phyloP scores from a whole-genome alignment of 345 rosid species.

The Acer saccharum region DNA sequence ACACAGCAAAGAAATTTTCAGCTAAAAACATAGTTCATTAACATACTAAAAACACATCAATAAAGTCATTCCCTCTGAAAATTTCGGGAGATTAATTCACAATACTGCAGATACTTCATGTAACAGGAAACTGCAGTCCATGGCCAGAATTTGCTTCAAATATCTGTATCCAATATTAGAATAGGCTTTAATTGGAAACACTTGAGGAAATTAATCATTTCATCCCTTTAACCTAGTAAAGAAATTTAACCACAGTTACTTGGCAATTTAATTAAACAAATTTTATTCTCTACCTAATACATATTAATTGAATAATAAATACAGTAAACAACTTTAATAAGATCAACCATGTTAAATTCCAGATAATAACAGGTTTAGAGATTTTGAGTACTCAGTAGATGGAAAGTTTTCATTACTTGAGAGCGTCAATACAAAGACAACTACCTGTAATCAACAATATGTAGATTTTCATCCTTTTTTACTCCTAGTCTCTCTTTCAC shows the following conservation, averaged over 20 bases:
- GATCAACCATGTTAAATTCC: not conserved
- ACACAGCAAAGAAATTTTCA: not conserved
- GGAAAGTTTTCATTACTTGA: not conserved
- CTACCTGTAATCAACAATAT: constrained; percentile 77
- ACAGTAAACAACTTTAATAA: not conserved
- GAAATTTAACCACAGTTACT: not conserved
- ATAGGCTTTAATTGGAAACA: constrained; percentile 5
- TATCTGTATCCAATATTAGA: not conserved
- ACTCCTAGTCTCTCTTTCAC: constrained; percentile 89
- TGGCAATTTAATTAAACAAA: not conserved
- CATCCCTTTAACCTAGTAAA: constrained; percentile 9
- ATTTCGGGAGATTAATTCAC: not conserved
- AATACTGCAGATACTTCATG: not conserved
- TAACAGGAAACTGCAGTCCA: not conserved
- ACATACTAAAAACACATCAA: not conserved
- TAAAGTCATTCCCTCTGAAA: not conserved
- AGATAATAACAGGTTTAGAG: not conserved
- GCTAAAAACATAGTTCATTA: not conserved
- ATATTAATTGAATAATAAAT: not conserved
- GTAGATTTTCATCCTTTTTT: constrained; percentile 67
- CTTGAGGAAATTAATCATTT: not conserved
- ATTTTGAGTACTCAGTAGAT: not conserved
- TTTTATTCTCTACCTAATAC: not conserved
- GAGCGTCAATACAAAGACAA: not conserved
- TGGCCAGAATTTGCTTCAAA: not conserved